Evolutionary conservation across 257 asterid genomes (phyloP), one percentile per base, ranked within the genome.

Genomic region (Paulownia fortunei): DNA sequence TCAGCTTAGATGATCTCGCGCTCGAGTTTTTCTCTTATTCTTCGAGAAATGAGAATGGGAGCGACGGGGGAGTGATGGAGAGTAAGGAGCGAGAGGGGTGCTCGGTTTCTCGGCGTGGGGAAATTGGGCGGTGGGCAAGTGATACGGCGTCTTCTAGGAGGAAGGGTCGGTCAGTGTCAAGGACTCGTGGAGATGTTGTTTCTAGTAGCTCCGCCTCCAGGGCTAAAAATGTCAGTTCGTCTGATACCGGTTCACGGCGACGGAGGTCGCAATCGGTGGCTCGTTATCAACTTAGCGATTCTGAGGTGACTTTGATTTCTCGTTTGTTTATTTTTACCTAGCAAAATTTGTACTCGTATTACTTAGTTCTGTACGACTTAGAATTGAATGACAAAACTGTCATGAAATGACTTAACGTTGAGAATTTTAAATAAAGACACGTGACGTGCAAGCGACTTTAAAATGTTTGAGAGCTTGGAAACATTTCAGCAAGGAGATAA

Each of bases 1-100:
- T 89, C 16, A 89, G 94, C 81, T 86, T 91, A 21, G 94, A 91
- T 60, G 94, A 89, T 84, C 89, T 91, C 5, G 88, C 94, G 0
- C 60, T 87, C 0, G 94, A 91, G 55, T 78, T 88, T 6, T 88
- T 88, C 42, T 87, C 90, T 5, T 80, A 82, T 15, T 66, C 80
- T 74, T 68, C 84, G 39, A n/a, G n/a, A n/a, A 73, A 59, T 18
- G 77, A 76, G 39, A 76, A 60, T 41, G 81, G 66, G 34, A 42
- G 72, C 23, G 78, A 34, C 52, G 68, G 75, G 41, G 72, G 86
- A 65, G 39, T 81, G 74, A n/a, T 68, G 34, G 56, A 76, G 41
- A 46, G 84, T 63, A 24, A 78, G 79, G 72, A 46, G 85, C 44
- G 88, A 82, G 51, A 69, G 66, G 62, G 86, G 80, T 56, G 88